Base-by-base conservation (phyloP, 2,329 filamentous ascomycete species). In the Onygenales sp. region DNA sequence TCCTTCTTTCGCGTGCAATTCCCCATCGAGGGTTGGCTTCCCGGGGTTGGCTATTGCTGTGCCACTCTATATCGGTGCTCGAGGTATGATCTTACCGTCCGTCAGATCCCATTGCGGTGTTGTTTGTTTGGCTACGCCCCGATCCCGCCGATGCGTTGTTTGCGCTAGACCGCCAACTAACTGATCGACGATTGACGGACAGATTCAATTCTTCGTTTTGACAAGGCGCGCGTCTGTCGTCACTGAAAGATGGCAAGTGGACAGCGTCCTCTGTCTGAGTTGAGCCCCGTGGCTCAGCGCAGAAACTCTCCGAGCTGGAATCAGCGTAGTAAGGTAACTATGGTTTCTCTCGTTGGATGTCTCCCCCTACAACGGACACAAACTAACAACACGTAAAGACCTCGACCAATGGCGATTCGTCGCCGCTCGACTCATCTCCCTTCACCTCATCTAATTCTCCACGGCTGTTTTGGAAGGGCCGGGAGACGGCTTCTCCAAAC, bases 241-340 rank as follows among this genome's bases (percentile, higher is more conserved):
- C 34, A 7, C 39, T 39, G 21, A 6, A 49, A 49, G 78, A 74
- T 67, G 77, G 79, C 63, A 73, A 47, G 45, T 36, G 70, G 69
- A 79, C 81, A 85, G 65, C 84, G 87, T 63, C 87, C 93, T 54
- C 80, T 98, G 59, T 87, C 89, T 57, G 93, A 98, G 75, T 84
- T 98, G 65, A 88, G 87, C 62, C 87, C 87, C 51, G 87, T 87
- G 57, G 88, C 91, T 72, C 85, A 84, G 70, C 83, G 92, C 67
- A 82, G 91, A 63, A 97, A 97, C 75, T 96, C 91, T 49, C 90
- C 91, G 51, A 94, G 87, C 75, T 95, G 86, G 82, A 90, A 86
- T 64, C 86, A 91, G 69, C 70, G 74, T 57, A 77, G 75, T 55
- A 89, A 87, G 80, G 86, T 91, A 77, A 34, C 27, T 21, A 37